Conservation (phyloP, 1,139 yeast genomes). For the Oligophagozyma castellii region DNA sequence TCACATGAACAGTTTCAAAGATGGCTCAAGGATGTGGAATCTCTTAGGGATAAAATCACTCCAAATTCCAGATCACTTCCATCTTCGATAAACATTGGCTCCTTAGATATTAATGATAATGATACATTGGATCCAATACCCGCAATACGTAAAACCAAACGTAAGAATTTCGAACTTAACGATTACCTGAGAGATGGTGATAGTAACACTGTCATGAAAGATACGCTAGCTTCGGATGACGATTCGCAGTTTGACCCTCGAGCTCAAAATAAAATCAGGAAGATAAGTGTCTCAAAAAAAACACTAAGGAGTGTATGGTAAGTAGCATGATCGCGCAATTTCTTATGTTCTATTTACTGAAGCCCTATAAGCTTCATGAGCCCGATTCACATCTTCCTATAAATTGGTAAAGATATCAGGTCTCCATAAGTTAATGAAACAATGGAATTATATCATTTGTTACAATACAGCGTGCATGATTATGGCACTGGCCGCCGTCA, state of each 20-base stretch:
- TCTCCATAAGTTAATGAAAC: too few species aligned
- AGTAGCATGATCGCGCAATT: too few species aligned
- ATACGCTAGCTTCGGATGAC: slow-evolving; percentile 4
- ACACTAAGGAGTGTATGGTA: slow-evolving; percentile 20
- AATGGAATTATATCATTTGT: too few species aligned
- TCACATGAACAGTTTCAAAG: slow-evolving; percentile 9
- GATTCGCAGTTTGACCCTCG: slow-evolving; percentile 1
- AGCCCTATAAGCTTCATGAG: too few species aligned
- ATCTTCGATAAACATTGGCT: slow-evolving; percentile 10
- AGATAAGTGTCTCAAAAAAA: slow-evolving; percentile 23
- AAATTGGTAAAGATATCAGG: slow-evolving; percentile 1
- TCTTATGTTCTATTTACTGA: too few species aligned
- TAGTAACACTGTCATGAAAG: slow-evolving; percentile 6
- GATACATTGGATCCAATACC: slow-evolving; percentile 8
- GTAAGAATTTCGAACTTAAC: slow-evolving; percentile 13
- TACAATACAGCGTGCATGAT: too few species aligned
- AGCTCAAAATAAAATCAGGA: slow-evolving; percentile 15
- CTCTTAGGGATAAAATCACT: slow-evolving; percentile 4
- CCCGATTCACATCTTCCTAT: slow-evolving; percentile 14
- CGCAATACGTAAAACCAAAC: slow-evolving; percentile 8
- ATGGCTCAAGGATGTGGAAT: slow-evolving; percentile 12
- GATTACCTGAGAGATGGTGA: slow-evolving; percentile 9
- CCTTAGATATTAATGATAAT: slow-evolving; percentile 10
- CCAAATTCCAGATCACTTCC: slow-evolving; percentile 4
- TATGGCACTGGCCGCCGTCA: too few species aligned